Base-by-base conservation (phyloP, 2,329 filamentous ascomycete species). In the Nannizzia gypsea region DNA sequence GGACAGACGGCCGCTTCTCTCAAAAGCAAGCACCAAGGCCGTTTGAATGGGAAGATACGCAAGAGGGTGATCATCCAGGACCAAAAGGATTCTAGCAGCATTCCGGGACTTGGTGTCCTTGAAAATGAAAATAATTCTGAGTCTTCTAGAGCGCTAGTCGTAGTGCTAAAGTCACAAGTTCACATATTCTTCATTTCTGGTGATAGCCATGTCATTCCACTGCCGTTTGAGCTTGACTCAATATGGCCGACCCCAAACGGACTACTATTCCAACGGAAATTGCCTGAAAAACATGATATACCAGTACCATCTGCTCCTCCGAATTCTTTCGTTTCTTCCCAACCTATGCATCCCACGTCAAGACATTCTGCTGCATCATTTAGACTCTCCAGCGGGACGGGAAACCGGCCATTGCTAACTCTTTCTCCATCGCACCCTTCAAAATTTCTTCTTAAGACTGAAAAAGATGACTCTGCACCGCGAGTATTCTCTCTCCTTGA, bases 141-240 rank as follows among this genome's bases (percentile, higher is more conserved):
- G 26, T 60, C 72, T 64, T 70, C 77, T 67, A 70, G 86, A 68
- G 90, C 92, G 3, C 76, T 99, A 63, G 89, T 97, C 6, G 88
- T 99, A 56, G 88, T 97, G 66, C 82, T 99, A 65, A 91, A 89
- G 73, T 91, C 89, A 0, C 92, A 97, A 70, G 90, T 89, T 22
- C 92, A 97, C 70, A 84, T 99, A 64, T 95, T 91, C 77, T 96
- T 95, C 70, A 81, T 97, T 40, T 83, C 88, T 1, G 92, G 92
- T 20, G 86, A 89, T 36, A 93, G 83, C 69, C 89, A 99, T 79
- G 83, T 96, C 61, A 81, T 97, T 55, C 90, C 96, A 71, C 83
- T 99, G 69, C 92, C 92, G 1, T 99, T 99, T 69, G 91, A 97
- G 74, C 88, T 96, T 46, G 90, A 96, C 69, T 84, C 84, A 58